A percentile compares a stretch with the other conserved stretches of the same genome.
Conservation (phyloP, 2,329 filamentous ascomycete species). For the Lecanoromycetidae sp. region DNA sequence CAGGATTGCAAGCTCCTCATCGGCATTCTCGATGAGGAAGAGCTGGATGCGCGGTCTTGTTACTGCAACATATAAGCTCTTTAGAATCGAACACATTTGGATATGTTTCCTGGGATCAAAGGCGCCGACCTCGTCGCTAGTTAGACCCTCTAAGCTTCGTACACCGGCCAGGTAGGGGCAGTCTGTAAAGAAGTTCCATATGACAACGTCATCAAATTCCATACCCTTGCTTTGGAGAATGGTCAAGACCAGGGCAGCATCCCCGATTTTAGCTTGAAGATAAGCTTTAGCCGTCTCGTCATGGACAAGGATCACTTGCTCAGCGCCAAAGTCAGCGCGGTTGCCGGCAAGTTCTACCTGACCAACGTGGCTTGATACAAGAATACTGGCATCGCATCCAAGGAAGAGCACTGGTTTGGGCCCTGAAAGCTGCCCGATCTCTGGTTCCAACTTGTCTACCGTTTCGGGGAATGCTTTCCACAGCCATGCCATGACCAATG, state of each 20-base stretch:
- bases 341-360: constrained; percentile 19
- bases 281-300: constrained; percentile 22
- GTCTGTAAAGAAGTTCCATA: constrained; percentile 24
- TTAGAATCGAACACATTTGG: constrained; percentile 7
- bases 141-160: constrained; percentile 19
- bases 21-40: constrained; percentile 20
- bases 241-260: constrained; percentile 24
- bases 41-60: constrained; percentile 22
- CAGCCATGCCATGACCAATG: constrained; percentile 24
- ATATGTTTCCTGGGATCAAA: constrained; percentile 21
- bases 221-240: constrained; percentile 28
- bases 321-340: constrained; percentile 24
- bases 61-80: constrained; percentile 25
- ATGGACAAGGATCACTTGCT: constrained; percentile 27
- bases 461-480: constrained; percentile 25
- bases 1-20: constrained; percentile 14
- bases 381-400: constrained; percentile 4
- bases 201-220: constrained; percentile 28
- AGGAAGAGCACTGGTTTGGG: constrained; percentile 17
- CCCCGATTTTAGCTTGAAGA: constrained; percentile 21
- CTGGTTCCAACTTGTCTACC: constrained; percentile 24
- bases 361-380: constrained; percentile 19
- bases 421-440: constrained; percentile 23
- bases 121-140: neutral
- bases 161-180: constrained; percentile 19